These are phyloP conservation scores for Oryza punctata DNA, from an alignment of 176 grass and related monocot species.

Conservation along the genomic window DNA sequence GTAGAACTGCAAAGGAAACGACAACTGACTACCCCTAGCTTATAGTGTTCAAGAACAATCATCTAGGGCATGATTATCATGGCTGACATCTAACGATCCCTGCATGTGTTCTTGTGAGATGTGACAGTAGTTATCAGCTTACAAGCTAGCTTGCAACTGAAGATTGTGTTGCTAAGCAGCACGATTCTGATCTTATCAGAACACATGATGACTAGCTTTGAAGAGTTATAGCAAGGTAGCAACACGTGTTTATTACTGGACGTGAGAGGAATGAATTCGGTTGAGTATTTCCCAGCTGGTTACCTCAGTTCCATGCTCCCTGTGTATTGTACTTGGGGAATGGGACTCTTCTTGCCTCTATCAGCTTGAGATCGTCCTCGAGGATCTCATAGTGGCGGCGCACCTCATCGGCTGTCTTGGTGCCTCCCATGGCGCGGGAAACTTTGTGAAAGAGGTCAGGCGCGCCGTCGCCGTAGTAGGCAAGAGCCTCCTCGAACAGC, in stretches of 20 bases:
- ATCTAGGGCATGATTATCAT: constrained; percentile 34
- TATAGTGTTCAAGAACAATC: background rate
- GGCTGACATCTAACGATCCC: background rate
- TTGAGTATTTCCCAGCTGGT: background rate
- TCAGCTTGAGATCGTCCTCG: constrained; percentile 54
- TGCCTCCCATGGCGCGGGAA: constrained; percentile 69
- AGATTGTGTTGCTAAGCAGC: background rate
- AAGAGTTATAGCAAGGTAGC: background rate
- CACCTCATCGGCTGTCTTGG: constrained; percentile 78
- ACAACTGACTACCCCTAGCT: background rate
- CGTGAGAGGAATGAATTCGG: background rate
- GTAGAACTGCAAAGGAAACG: background rate
- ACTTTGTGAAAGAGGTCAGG: constrained; percentile 90
- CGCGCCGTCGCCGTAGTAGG: constrained; percentile 66
- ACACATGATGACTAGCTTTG: background rate
- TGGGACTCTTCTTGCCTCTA: constrained; percentile 54
- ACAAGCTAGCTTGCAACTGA: background rate
- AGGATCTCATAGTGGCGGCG: constrained; percentile 75
- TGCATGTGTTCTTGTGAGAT: background rate
- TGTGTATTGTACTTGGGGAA: constrained; percentile 71
- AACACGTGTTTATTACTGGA: background rate
- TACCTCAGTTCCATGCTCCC: constrained; percentile 46
- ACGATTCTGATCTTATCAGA: constrained; percentile 5
- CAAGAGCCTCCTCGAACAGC: constrained; percentile 81
- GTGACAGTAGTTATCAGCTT: background rate